These are phyloP conservation scores for Solanum aculeatissimum DNA, from an alignment of 305 asterid genomes.

Conservation along the genomic window DNA sequence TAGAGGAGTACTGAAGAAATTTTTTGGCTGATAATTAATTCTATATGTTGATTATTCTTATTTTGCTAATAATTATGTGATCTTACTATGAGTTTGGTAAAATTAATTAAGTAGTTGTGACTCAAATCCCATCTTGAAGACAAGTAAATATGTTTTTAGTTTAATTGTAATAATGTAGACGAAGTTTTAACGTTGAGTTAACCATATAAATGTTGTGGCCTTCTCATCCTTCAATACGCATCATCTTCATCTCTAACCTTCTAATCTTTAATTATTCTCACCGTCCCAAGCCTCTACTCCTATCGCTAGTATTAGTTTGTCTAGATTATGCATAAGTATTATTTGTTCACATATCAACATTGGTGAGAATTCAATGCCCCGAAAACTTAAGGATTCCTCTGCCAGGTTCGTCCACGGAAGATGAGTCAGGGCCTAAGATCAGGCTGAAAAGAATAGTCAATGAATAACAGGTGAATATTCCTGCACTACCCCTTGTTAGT, in stretches of 20 bases:
- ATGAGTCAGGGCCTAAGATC: too few species aligned
- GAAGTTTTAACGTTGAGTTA: neutral
- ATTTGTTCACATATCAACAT: too few species aligned
- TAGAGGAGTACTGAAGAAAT: neutral
- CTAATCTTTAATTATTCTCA: too few species aligned
- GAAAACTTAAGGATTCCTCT: too few species aligned
- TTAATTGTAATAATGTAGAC: neutral
- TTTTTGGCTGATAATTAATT: neutral
- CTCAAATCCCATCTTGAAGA: neutral
- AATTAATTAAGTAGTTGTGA: neutral
- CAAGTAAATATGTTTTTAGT: neutral
- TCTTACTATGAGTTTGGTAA: neutral
- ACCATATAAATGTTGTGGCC: neutral
- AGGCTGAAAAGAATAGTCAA: too few species aligned
- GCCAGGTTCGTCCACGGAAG: too few species aligned
- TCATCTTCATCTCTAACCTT: neutral
- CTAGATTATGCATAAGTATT: too few species aligned
- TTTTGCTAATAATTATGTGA: neutral
- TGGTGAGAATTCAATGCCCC: too few species aligned
- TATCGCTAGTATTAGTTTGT: neutral
- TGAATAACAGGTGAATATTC: too few species aligned
- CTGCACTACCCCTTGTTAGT: too few species aligned
- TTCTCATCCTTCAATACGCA: neutral
- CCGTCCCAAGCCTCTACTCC: neutral
- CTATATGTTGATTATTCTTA: neutral